phyloP scores from a whole-genome alignment of 495 filamentous ascomycete species.

The Trichoderma virens region DNA sequence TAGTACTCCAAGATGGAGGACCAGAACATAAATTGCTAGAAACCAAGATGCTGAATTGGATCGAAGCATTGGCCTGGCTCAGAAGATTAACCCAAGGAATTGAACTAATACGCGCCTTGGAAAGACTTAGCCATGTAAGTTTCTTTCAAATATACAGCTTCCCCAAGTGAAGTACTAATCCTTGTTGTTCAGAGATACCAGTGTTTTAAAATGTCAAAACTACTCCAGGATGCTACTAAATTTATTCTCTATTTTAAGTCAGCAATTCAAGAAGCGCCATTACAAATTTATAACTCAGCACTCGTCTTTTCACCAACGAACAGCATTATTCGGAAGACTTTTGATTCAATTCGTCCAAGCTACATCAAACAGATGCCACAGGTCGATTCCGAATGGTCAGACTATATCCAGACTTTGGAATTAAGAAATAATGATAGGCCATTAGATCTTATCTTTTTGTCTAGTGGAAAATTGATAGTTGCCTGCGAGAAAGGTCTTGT shows the following conservation, averaged over 20 bases:
- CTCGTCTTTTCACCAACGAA: slow-evolving; percentile 10
- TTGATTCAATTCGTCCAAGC: not conserved
- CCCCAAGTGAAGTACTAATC: not conserved
- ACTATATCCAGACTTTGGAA: too few species aligned
- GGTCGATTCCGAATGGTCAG: too few species aligned
- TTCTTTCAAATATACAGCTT: not conserved
- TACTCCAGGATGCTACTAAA: not conserved
- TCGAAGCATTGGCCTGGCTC: slow-evolving; percentile 20
- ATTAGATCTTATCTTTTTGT: too few species aligned
- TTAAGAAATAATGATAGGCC: too few species aligned
- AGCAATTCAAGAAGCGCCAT: not conserved
- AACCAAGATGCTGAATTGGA: slow-evolving; percentile 28
- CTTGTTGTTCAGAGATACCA: not conserved
- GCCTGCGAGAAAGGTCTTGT: too few species aligned
- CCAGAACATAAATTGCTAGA: slow-evolving; percentile 20
- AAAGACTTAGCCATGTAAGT: not conserved
- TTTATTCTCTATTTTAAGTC: not conserved
- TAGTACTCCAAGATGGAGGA: slow-evolving; percentile 14
- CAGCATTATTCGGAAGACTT: slow-evolving; percentile 9
- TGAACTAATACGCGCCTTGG: not conserved
- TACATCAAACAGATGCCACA: too few species aligned
- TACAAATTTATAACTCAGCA: slow-evolving; percentile 2
- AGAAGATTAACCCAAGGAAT: not conserved
- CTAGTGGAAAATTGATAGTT: too few species aligned
- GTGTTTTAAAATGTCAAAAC: not conserved